phyloP scores from a whole-genome alignment of 345 rosid species.

The Rhizophora mangle region DNA sequence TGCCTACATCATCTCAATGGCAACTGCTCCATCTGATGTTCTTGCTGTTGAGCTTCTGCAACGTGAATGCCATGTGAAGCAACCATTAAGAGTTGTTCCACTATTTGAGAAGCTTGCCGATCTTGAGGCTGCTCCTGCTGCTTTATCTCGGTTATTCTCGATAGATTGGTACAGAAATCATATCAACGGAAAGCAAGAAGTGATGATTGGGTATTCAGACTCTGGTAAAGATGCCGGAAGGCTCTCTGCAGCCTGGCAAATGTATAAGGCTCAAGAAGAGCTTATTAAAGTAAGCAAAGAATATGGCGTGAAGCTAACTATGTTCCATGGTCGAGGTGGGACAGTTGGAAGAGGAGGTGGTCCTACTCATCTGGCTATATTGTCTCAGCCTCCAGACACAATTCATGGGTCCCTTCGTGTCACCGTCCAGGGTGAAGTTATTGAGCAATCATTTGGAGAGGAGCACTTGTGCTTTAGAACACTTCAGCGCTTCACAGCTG shows the following conservation, averaged over 20 bases:
- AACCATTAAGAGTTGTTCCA: constrained; percentile 92
- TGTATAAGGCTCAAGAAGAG: constrained; percentile 97
- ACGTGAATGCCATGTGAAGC: constrained; percentile 84
- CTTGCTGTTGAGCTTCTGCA: constrained; percentile 95
- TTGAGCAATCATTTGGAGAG: constrained; percentile 95
- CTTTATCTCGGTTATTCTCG: constrained; percentile 84
- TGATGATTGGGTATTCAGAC: constrained; percentile 98
- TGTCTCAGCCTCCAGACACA: constrained; percentile 99
- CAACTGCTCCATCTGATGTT: constrained; percentile 91
- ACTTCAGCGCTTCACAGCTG: constrained; percentile 95
- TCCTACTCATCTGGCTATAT: constrained; percentile 96
- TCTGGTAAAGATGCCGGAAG: constrained; percentile 99
- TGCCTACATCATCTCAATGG: constrained; percentile 98
- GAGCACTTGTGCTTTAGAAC: constrained; percentile 93
- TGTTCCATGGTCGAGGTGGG: constrained; percentile 99
- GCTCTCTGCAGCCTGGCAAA: constrained; percentile 96
- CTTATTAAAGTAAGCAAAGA: constrained; percentile 85
- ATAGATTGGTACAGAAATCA: constrained; percentile 86
- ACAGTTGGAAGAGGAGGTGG: constrained; percentile 99
- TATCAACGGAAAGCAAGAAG: constrained; percentile 94
- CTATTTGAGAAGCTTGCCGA: constrained; percentile 96
- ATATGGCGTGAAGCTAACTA: constrained; percentile 86
- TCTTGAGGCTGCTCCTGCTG: constrained; percentile 97
- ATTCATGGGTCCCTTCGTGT: constrained; percentile 91
- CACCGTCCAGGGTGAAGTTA: constrained; percentile 96